Conservation (phyloP, 2,329 filamentous ascomycete genomes). For the Paecilomyces niveus region DNA sequence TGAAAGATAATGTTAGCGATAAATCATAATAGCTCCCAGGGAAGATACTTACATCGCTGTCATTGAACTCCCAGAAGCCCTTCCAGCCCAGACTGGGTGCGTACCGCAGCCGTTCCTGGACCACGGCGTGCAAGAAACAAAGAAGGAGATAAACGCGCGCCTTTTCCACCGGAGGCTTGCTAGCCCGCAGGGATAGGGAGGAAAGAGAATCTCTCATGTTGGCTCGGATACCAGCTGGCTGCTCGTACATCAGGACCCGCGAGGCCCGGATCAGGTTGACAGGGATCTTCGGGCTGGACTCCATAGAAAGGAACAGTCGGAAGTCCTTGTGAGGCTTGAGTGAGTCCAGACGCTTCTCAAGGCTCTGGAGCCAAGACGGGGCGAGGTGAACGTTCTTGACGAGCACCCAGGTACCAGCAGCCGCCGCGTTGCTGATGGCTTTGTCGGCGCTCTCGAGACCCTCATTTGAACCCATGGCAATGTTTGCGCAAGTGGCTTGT, state of each 20-base stretch:
- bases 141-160: slow-evolving; percentile 82
- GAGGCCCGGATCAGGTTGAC: slow-evolving; percentile 92
- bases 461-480: slow-evolving; percentile 98
- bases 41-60: slow-evolving; percentile 78
- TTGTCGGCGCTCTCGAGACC: slow-evolving; percentile 88
- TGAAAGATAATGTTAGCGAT: slow-evolving; percentile 32
- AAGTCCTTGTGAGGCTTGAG: slow-evolving; percentile 92
- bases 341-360: slow-evolving; percentile 93
- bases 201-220: slow-evolving; percentile 98
- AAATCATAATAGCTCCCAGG: not conserved
- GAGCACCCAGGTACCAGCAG: slow-evolving; percentile 89
- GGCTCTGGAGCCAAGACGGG: slow-evolving; percentile 89
- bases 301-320: slow-evolving; percentile 95
- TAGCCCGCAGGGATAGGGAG: slow-evolving; percentile 66
- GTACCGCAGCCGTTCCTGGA: slow-evolving; percentile 91
- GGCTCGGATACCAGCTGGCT: slow-evolving; percentile 88
- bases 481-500: slow-evolving; percentile 81
- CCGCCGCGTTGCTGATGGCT: slow-evolving; percentile 85
- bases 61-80: slow-evolving; percentile 99
- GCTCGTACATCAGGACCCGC: slow-evolving; percentile 93
- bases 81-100: slow-evolving; percentile 94
- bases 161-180: slow-evolving; percentile 83
- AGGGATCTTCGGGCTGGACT: slow-evolving; percentile 91
- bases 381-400: slow-evolving; percentile 98
- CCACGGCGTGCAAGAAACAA: slow-evolving; percentile 89